A percentile compares a stretch with the other conserved stretches of the same genome.
Evolutionary conservation across 75 land plant species (phyloP).

Genomic region (Ceratopteris richardii): DNA sequence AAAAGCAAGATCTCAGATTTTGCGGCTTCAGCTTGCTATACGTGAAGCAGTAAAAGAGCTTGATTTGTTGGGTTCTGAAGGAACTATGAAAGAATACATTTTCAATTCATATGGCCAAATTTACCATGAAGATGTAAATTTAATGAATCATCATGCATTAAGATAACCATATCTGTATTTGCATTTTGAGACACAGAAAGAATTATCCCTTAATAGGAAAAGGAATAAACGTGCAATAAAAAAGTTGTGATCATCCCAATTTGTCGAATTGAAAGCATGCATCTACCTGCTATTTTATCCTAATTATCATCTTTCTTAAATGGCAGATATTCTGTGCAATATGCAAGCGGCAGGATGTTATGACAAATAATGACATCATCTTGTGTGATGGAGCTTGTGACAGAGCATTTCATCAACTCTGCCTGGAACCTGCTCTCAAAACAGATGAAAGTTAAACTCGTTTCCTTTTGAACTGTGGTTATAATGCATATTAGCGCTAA

Average conservation of each 20-base stretch:
- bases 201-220: too few species aligned
- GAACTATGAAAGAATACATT: slow-evolving; percentile 56
- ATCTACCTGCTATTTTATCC: too few species aligned
- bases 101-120: slow-evolving; percentile 75
- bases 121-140: slow-evolving; percentile 71
- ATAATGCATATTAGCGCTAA: too few species aligned
- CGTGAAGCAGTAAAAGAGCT: slow-evolving; percentile 81
- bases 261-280: too few species aligned
- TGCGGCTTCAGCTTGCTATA: slow-evolving; percentile 79
- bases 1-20: slow-evolving; percentile 65
- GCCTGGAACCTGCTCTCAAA: slow-evolving; percentile 26
- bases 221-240: too few species aligned
- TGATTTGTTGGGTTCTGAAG: slow-evolving; percentile 63
- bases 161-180: too few species aligned
- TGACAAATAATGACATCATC: slow-evolving; percentile 27
- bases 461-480: too few species aligned
- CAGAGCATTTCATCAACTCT: slow-evolving; percentile 33
- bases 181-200: too few species aligned
- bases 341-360: slow-evolving; percentile 26
- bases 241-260: too few species aligned
- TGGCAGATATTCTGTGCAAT: slow-evolving; percentile 32
- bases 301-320: not conserved
- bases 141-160: not conserved
- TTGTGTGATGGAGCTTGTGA: slow-evolving; percentile 36
- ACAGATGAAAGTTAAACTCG: slow-evolving; percentile 23